Conservation (phyloP, 257 asterid genomes). For the Primulina huaijiensis region DNA sequence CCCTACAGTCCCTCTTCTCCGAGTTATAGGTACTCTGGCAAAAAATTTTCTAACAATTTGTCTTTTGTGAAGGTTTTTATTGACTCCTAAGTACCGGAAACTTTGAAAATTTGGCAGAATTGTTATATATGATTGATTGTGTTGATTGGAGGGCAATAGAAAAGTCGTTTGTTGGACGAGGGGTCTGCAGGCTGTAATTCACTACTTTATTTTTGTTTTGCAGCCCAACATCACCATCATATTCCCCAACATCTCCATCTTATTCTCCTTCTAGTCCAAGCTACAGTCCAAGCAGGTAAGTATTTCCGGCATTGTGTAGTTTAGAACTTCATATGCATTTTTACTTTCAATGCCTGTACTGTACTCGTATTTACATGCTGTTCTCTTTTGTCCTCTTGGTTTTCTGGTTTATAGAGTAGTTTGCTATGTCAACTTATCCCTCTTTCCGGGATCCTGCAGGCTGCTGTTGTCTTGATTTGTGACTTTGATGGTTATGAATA, state of each 20-base stretch:
- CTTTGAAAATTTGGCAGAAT: neutral
- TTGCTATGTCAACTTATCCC: neutral
- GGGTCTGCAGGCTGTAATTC: conserved; percentile 14
- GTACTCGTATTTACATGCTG: neutral
- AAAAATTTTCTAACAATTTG: neutral
- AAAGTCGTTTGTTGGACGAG: neutral
- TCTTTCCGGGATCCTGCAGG: neutral
- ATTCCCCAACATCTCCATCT: conserved; percentile 89
- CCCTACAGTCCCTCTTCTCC: conserved; percentile 98
- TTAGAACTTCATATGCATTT: neutral
- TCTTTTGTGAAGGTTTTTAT: conserved; percentile 6
- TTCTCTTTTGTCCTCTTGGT: neutral
- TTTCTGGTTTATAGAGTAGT: neutral
- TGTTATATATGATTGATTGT: conserved; percentile 15
- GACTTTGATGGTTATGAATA: neutral
- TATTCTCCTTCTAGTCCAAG: conserved; percentile 96
- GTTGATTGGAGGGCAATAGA: neutral
- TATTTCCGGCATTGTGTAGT: neutral
- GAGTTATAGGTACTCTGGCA: conserved; percentile 68
- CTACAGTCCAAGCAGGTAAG: conserved; percentile 95
- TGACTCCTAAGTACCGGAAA: conserved; percentile 4
- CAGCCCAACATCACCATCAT: conserved; percentile 97
- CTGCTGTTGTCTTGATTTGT: neutral
- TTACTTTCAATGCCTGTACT: neutral
- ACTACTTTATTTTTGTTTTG: conserved; percentile 31